Evolutionary conservation across 768 basidiomycete species (phyloP), one percentile per base, ranked within the genome.

Genomic region (Lactifluus hygrophoroides): DNA sequence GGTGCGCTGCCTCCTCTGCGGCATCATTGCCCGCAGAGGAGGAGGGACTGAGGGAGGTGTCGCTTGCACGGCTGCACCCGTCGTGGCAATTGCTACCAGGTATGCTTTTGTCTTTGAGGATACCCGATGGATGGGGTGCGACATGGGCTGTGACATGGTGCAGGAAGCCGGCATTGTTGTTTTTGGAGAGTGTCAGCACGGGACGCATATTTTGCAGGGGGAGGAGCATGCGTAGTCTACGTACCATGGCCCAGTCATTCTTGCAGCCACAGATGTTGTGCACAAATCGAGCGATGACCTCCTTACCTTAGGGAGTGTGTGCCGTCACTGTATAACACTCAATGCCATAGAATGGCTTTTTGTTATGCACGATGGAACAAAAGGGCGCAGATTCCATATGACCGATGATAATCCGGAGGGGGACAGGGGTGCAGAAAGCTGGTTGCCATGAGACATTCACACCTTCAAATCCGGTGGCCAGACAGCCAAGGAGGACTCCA

Each of bases 391-490:
- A 86, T 17, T 79, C 72, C 0, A 95, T 99, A 47, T 80, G 79
- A 7, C 93, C 95, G 64, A 98, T 90, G 64, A 88, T 81, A 99
- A 66, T 86, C 76, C 0, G 84, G 73, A 16, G 95, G n/a, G n/a
- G n/a, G n/a, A n/a, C n/a, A n/a, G 96, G 2, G 88, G 80, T 48
- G 78, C 81, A 27, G 84, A 87, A 32, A 98, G 80, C 64, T 95
- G 92, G 73, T 98, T 96, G 11, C 94, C 94, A 69, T 99, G 96
- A 17, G 95, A 97, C 96, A 98, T 98, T 96, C 96, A 98, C 50
- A 98, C 95, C 95, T 98, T 61, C 4, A 23, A 14, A 37, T n/a
- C n/a, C n/a, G n/a, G n/a, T n/a, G n/a, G n/a, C n/a, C n/a, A n/a
- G n/a, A n/a, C n/a, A n/a, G n/a, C n/a, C n/a, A n/a, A n/a, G n/a